These are phyloP conservation scores for Venturia effusa DNA, from an alignment of 2,329 filamentous ascomycete species.

Conservation along the genomic window DNA sequence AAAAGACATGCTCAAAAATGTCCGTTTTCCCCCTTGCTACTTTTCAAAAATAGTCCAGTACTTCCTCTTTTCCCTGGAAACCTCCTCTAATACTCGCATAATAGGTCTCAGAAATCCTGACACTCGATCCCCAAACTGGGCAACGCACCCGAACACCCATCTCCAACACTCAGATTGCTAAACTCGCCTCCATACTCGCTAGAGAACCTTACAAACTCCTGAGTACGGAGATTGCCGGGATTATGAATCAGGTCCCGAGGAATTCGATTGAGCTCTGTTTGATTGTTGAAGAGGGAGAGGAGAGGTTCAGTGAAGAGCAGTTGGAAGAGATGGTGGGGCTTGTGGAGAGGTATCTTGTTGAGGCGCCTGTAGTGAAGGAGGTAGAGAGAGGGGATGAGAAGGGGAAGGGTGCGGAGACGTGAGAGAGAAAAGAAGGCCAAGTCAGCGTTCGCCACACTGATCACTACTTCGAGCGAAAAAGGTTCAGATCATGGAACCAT, in stretches of 20 bases:
- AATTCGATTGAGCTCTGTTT: constrained; percentile 43
- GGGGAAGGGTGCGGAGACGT: background rate
- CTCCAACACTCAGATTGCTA: constrained; percentile 1
- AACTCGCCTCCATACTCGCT: background rate
- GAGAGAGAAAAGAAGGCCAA: background rate
- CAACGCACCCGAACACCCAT: background rate
- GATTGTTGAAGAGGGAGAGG: constrained; percentile 54
- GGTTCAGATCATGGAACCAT: no score
- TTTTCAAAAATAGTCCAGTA: background rate
- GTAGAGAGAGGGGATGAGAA: no score
- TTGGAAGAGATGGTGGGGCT: constrained; percentile 32
- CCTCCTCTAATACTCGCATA: background rate
- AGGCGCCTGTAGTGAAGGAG: background rate
- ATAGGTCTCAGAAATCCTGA: background rate
- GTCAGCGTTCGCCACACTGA: no score
- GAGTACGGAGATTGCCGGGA: constrained; percentile 12
- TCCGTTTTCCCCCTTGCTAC: background rate
- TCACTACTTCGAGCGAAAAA: no score
- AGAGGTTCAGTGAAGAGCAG: constrained; percentile 48
- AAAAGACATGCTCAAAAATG: background rate
- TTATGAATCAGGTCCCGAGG: constrained; percentile 16
- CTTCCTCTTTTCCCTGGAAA: background rate
- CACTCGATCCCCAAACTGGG: background rate
- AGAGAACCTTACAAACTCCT: background rate
- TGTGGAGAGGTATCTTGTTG: background rate